Conservation (phyloP, 768 basidiomycete genomes). For the Chalciporus piperatus region DNA sequence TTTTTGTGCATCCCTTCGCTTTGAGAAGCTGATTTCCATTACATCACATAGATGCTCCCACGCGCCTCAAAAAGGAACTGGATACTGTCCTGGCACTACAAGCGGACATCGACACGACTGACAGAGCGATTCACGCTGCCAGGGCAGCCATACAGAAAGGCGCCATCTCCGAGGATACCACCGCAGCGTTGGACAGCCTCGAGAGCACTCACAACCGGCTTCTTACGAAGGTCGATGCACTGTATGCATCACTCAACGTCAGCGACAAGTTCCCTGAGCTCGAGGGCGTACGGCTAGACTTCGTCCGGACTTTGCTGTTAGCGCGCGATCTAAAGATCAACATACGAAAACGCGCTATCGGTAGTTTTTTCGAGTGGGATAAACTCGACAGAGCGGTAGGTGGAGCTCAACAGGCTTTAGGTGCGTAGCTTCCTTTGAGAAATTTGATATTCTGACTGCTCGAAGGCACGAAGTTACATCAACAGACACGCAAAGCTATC, state of each 20-base stretch:
- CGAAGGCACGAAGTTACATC: slow-evolving; percentile 9
- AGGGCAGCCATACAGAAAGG: too few species aligned
- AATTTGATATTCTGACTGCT: too few species aligned
- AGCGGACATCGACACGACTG: slow-evolving; percentile 25
- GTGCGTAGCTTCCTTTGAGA: too few species aligned
- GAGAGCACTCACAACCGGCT: background rate
- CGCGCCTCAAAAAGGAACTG: too few species aligned
- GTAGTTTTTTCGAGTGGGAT: background rate
- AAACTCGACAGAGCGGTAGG: background rate
- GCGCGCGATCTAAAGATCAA: slow-evolving; percentile 8
- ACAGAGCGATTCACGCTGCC: too few species aligned
- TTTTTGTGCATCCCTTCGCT: too few species aligned
- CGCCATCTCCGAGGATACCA: background rate
- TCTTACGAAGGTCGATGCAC: background rate
- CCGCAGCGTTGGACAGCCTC: background rate
- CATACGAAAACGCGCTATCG: background rate
- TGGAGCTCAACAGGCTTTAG: slow-evolving; percentile 19
- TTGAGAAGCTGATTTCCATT: too few species aligned
- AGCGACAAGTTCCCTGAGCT: background rate
- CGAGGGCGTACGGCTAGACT: background rate
- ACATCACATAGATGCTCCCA: too few species aligned
- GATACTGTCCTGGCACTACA: slow-evolving; percentile 18
- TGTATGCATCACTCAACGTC: background rate
- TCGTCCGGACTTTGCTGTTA: too few species aligned
- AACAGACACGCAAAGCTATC: too few species aligned